Conservation (phyloP, 2,329 filamentous ascomycete genomes). For the Fusarium stilboides region DNA sequence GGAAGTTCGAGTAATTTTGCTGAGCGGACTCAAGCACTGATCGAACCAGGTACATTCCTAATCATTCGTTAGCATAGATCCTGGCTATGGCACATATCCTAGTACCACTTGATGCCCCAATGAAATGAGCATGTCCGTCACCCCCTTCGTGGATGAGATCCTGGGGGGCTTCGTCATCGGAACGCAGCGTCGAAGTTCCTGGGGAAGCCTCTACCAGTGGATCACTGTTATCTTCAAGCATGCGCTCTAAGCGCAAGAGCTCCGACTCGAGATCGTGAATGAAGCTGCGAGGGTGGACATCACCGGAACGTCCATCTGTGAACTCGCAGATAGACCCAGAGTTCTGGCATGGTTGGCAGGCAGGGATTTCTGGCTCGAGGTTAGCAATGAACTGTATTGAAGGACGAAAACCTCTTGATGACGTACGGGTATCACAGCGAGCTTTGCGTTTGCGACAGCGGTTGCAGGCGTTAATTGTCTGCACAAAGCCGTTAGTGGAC, state of each 20-base stretch:
- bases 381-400: too few species aligned
- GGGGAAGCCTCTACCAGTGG: background rate
- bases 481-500: too few species aligned
- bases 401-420: too few species aligned
- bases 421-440: constrained; percentile 14
- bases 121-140: background rate
- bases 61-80: too few species aligned
- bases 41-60: constrained; percentile 20
- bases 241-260: background rate
- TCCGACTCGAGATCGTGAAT: constrained; percentile 19
- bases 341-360: constrained; percentile 18
- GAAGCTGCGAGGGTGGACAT: constrained; percentile 6
- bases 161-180: background rate
- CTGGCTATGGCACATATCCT: too few species aligned
- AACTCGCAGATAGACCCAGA: constrained; percentile 20
- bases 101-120: constrained; percentile 16
- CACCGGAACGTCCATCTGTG: constrained; percentile 15
- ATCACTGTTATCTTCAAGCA: background rate
- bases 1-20: constrained; percentile 15
- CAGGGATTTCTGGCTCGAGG: constrained; percentile 5
- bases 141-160: background rate
- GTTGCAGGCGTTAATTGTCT: too few species aligned
- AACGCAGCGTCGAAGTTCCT: background rate
- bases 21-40: constrained; percentile 23
- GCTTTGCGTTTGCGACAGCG: background rate